A percentile compares a stretch with the other conserved stretches of the same genome.
Conservation (phyloP, 768 basidiomycete species). For the Dacryopinax primogenitus region DNA sequence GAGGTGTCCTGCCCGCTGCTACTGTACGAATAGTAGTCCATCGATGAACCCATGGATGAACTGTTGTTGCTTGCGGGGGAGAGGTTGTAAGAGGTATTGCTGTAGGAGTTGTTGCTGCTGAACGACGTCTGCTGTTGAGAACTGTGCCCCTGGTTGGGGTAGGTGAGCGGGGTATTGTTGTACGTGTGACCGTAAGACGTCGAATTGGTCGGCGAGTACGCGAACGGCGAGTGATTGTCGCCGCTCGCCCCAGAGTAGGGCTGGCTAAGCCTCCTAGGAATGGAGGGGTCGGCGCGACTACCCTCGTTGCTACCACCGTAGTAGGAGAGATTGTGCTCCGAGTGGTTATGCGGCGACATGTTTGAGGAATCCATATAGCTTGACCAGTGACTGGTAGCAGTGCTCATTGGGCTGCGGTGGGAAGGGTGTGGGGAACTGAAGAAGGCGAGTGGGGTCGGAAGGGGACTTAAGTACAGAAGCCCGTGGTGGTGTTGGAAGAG, state of each 20-base stretch:
- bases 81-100: neutral
- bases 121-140: neutral
- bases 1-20: neutral
- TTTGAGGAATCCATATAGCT: neutral
- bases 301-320: neutral
- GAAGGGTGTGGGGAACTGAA: neutral
- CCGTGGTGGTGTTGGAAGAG: neutral
- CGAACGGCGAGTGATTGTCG: neutral
- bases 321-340: neutral
- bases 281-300: neutral
- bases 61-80: neutral
- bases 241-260: neutral
- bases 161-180: conserved; percentile 1
- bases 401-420: neutral
- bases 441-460: neutral
- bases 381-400: neutral
- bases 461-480: neutral
- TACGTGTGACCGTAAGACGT: conserved; percentile 1
- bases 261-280: neutral
- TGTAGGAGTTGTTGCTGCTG: neutral
- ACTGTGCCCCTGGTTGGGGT: neutral
- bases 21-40: neutral
- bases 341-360: neutral
- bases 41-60: neutral
- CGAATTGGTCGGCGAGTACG: neutral